Evolutionary conservation across 352 stramenopile genomes (phyloP), one percentile per base, ranked within the genome.

Genomic region (Phytophthora multivora): DNA sequence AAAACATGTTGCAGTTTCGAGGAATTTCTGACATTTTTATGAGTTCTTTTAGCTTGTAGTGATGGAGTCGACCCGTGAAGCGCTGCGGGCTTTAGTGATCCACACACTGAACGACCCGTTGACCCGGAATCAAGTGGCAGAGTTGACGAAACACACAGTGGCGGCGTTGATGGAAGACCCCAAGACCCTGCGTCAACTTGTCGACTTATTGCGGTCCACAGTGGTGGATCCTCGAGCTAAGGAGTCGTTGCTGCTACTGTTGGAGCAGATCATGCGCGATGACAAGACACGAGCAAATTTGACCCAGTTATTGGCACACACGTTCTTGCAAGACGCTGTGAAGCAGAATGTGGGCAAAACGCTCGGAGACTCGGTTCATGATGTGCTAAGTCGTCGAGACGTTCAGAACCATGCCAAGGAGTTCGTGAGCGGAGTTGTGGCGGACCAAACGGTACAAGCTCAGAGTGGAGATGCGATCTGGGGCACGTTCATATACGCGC

Each of bases 351-450:
- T 95, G 8, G 62, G 63, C 10, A 71, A 50, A 11, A 85, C 84
- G 9, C 65, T 95, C 0, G 69, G 69, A n/a, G 74, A 86, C 11
- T 83, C 83, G 7, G 80, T 93, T 39, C 86, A 95, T 65, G 73
- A 91, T 13, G 77, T 93, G 19, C 71, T 95, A 30, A 92, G 83
- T 48, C 82, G 80, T 13, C n/a, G 51, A 15, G 86, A 95, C 43
- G 74, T 93, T 54, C 80, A 93, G 54, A 78, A 88, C 50, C 86
- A 95, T 63, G 83, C 86, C 59, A 95, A 95, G 51, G 80, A 90
- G 54, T 95, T 95, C 53, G 79, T 95, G 8, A 79, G 82, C 35
- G 71, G 68, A 3, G 83, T 95, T n/a, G 79, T 95, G n/a, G 74
- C 72, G 19, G 86, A 95, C 62, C 81, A 91, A 43, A 95, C 84